A percentile compares a stretch with the other conserved stretches of the same genome.
phyloP scores from a whole-genome alignment of 257 asterid genomes.

The Nicotiana otophora region DNA sequence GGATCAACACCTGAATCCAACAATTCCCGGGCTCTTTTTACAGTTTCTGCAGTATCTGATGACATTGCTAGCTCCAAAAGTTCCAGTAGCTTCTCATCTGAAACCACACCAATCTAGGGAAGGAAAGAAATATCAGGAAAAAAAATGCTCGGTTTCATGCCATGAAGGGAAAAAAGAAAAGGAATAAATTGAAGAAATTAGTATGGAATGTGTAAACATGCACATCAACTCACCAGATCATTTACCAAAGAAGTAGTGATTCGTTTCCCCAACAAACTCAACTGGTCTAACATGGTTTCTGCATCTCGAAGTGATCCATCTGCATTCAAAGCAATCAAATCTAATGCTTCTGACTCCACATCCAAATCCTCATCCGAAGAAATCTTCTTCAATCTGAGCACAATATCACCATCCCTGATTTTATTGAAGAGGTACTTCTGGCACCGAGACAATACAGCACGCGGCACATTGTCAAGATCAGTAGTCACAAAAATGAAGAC shows the following conservation, averaged over 20 bases:
- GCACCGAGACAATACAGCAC: constrained; percentile 71
- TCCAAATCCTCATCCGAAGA: constrained; percentile 59
- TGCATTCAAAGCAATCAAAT: constrained; percentile 80
- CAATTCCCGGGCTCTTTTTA: constrained; percentile 77
- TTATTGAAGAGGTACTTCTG: constrained; percentile 83
- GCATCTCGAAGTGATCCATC: constrained; percentile 96
- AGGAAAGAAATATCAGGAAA: background rate
- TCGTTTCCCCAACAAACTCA: constrained; percentile 83
- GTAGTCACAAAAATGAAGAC: constrained; percentile 70
- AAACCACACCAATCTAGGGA: constrained; percentile 88
- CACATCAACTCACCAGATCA: constrained; percentile 70
- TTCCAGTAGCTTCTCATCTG: constrained; percentile 87
- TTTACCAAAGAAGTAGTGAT: constrained; percentile 85
- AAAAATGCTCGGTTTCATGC: background rate
- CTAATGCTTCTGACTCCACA: constrained; percentile 74
- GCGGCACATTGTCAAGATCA: constrained; percentile 79
- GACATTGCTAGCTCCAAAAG: constrained; percentile 96
- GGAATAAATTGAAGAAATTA: background rate
- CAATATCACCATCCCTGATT: constrained; percentile 63
- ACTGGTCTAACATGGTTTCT: constrained; percentile 91
- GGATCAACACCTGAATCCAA: constrained; percentile 93
- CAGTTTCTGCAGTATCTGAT: constrained; percentile 90
- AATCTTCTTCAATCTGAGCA: constrained; percentile 66
- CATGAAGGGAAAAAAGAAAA: background rate
- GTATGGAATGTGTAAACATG: constrained; percentile 4